Evolutionary conservation across 2,329 filamentous ascomycete species (phyloP).

Genomic region (Stromatinia cepivora): DNA sequence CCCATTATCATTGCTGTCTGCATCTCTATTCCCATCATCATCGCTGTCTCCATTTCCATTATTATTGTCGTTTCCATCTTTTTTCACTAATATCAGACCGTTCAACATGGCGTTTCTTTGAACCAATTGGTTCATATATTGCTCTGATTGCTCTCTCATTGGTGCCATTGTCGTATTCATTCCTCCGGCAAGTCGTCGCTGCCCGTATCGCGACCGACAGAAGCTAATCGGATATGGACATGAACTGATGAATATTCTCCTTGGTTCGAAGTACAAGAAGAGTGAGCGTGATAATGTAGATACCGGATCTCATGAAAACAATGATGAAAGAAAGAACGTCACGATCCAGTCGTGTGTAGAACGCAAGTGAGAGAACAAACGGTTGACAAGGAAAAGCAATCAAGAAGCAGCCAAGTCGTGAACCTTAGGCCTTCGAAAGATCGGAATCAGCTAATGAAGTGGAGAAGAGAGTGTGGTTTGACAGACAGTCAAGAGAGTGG

Average conservation of each 20-base stretch:
- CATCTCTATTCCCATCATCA: background rate
- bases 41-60: background rate
- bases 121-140: conserved; percentile 25
- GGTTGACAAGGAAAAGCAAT: conserved; percentile 25
- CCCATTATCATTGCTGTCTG: background rate
- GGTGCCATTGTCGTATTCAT: conserved; percentile 41
- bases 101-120: conserved; percentile 24
- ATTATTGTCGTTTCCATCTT: conserved; percentile 15
- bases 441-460: conserved; percentile 19
- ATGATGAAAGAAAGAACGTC: conserved; percentile 30
- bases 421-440: conserved; percentile 26
- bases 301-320: conserved; percentile 25
- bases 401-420: conserved; percentile 31
- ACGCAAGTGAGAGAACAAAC: conserved; percentile 29
- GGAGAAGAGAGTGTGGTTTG: conserved; percentile 23
- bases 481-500: background rate
- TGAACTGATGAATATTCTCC: conserved; percentile 26
- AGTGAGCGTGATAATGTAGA: conserved; percentile 12
- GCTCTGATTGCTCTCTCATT: conserved; percentile 31
- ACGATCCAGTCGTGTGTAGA: conserved; percentile 42
- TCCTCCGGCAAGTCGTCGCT: conserved; percentile 32
- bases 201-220: conserved; percentile 32
- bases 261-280: conserved; percentile 21
- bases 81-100: conserved; percentile 15
- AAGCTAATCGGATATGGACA: conserved; percentile 30